Evolutionary conservation across 495 filamentous ascomycete species (phyloP), one percentile per base, ranked within the genome.

Genomic region (Acidomyces sp.): DNA sequence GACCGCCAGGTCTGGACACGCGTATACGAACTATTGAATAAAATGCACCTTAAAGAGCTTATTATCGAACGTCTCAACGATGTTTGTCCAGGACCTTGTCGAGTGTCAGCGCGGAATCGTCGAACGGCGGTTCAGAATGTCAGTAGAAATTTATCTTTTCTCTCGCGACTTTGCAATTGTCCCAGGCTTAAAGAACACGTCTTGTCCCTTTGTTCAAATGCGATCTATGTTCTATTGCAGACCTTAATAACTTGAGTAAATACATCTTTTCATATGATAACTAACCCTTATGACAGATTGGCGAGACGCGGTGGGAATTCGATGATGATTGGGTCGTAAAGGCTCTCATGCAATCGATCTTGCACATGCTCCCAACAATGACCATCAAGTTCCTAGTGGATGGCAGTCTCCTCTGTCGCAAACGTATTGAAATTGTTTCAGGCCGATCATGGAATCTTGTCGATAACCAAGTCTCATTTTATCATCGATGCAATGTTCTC

Each of bases 1-100:
- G 6, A 40, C 6, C 7, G 37, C 6, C 37, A 40, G 3, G 16
- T 3, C 15, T 40, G 37, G 37, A 31, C 19, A 5, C 3, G 13
- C 6, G 37, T 25, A 12, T 11, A 4, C 4, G 24, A 28, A 2
- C 11, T 13, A 9, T 13, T 40, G 24, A 40, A 28, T 9, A 18
- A 18, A 25, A 24, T 40, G 37, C n/a, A 17, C 5, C 7, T 40
- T 6, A 40, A 40, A 12, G 37, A 40, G 15, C 23, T 40, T 16
- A 17, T 19, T 4, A 31, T 40, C 23, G 24, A 9, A 3, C n/a
- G 29, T n/a, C 26, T 40, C 12, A 28, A 13, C 26, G 26, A 13
- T 28, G 26, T 28, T 13, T 7, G 7, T 7, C 26, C 26, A 13
- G 26, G 26, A 13, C 7, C 7, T 28, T 28, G 26, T 7, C 26